phyloP scores from a whole-genome alignment of 2,329 filamentous ascomycete genomes.

The Fusarium nurragi region DNA sequence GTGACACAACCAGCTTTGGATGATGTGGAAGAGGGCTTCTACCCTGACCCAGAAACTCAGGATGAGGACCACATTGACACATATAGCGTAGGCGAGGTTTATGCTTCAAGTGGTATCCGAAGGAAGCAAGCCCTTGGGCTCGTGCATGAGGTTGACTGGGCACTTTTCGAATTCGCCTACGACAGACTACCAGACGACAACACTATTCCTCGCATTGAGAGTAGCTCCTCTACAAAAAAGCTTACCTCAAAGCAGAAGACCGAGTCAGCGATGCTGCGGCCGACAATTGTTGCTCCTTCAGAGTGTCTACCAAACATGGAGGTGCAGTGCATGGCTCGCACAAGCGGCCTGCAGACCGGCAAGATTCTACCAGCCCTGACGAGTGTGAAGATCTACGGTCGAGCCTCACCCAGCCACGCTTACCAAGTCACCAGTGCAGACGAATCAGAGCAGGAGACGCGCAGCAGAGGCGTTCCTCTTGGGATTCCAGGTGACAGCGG shows the following conservation, averaged over 20 bases:
- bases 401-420: conserved; percentile 79
- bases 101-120: conserved; percentile 89
- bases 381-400: conserved; percentile 87
- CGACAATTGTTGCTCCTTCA: conserved; percentile 67
- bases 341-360: conserved; percentile 83
- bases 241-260: conserved; percentile 15
- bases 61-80: conserved; percentile 86
- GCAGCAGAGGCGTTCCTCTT: conserved; percentile 52
- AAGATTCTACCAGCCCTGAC: conserved; percentile 80
- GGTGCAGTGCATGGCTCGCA: conserved; percentile 90
- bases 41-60: conserved; percentile 74
- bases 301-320: conserved; percentile 74
- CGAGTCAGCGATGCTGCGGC: conserved; percentile 55
- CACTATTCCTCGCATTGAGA: conserved; percentile 61
- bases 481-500: conserved; percentile 89
- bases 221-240: conserved; percentile 17
- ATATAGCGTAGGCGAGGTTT: conserved; percentile 82
- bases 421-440: conserved; percentile 65
- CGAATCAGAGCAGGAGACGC: conserved; percentile 25
- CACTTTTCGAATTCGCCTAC: conserved; percentile 81
- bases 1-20: conserved; percentile 94
- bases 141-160: conserved; percentile 95
- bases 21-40: conserved; percentile 84
- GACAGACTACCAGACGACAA: conserved; percentile 78
- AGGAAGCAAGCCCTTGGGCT: conserved; percentile 76